phyloP scores from a whole-genome alignment of 2,329 filamentous ascomycete species.

The Monilinia aucupariae region DNA sequence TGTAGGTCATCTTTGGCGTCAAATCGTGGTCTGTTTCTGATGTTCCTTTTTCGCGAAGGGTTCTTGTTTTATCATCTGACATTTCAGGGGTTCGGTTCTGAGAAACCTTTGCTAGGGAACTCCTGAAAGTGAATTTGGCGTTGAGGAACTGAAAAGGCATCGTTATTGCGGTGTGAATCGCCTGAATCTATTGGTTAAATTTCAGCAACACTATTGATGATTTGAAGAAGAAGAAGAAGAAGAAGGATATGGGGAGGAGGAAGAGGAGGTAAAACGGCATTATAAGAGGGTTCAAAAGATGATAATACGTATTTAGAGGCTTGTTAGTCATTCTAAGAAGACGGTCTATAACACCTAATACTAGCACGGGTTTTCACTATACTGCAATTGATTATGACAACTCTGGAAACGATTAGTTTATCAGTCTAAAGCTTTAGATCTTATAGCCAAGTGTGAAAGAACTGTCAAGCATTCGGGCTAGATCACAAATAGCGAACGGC shows the following conservation, averaged over 20 bases:
- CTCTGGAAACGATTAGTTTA: not conserved
- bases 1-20: not conserved
- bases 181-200: not conserved
- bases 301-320: not conserved
- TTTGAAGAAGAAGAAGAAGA: not conserved
- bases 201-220: not conserved
- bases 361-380: not conserved
- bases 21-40: not conserved
- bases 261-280: too few relatives aligned
- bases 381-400: not conserved
- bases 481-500: too few relatives aligned
- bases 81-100: not conserved
- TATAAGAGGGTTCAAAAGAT: too few relatives aligned
- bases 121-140: not conserved
- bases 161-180: not conserved
- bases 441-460: too few relatives aligned
- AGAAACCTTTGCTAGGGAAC: not conserved
- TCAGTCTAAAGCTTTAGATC: too few relatives aligned
- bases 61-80: not conserved
- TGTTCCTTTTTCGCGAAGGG: not conserved
- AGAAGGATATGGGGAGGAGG: not conserved
- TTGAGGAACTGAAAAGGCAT: not conserved
- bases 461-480: too few relatives aligned
- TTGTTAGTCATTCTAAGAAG: too few relatives aligned
- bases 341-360: too few relatives aligned